phyloP scores from a whole-genome alignment of 805 yeast species.

The Ogataea saltuana region DNA sequence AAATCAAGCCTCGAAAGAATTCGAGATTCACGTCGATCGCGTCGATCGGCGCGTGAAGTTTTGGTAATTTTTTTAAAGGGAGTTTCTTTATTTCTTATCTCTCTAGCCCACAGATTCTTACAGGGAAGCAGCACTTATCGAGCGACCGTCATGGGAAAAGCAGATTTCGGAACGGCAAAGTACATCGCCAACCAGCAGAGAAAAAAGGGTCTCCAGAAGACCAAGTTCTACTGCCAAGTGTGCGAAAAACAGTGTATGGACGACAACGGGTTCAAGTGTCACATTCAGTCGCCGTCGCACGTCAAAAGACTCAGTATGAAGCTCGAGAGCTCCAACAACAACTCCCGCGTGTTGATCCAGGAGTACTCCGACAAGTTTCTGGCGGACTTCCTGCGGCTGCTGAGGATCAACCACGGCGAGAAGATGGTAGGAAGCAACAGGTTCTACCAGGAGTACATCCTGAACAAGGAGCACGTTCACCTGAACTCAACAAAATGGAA shows the following conservation, averaged over 20 bases:
- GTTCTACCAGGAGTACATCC: slow-evolving; percentile 87
- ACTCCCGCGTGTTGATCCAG: slow-evolving; percentile 40
- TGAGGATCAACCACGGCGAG: slow-evolving; percentile 76
- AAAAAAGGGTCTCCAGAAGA: slow-evolving; percentile 80
- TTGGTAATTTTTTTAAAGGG: no score
- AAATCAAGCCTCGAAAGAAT: no score
- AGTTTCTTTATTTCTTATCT: background rate
- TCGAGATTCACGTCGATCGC: no score
- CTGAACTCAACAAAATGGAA: slow-evolving; percentile 87
- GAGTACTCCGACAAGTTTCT: slow-evolving; percentile 63
- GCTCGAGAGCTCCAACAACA: slow-evolving; percentile 44
- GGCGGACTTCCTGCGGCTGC: slow-evolving; percentile 59
- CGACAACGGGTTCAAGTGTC: slow-evolving; percentile 93
- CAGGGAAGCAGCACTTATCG: no score
- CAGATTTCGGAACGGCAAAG: slow-evolving; percentile 68
- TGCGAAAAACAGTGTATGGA: slow-evolving; percentile 95
- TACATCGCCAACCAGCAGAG: slow-evolving; percentile 74
- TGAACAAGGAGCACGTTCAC: slow-evolving; percentile 81
- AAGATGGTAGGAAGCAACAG: slow-evolving; percentile 77
- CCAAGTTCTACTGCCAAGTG: slow-evolving; percentile 85
- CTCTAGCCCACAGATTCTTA: no score
- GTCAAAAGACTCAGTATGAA: slow-evolving; percentile 50
- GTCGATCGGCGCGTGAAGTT: no score
- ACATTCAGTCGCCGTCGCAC: slow-evolving; percentile 81
- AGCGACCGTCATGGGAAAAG: slow-evolving; percentile 50